These are phyloP conservation scores for Stenocarpella maydis DNA, from an alignment of 2,329 filamentous ascomycete genomes.

Conservation along the genomic window DNA sequence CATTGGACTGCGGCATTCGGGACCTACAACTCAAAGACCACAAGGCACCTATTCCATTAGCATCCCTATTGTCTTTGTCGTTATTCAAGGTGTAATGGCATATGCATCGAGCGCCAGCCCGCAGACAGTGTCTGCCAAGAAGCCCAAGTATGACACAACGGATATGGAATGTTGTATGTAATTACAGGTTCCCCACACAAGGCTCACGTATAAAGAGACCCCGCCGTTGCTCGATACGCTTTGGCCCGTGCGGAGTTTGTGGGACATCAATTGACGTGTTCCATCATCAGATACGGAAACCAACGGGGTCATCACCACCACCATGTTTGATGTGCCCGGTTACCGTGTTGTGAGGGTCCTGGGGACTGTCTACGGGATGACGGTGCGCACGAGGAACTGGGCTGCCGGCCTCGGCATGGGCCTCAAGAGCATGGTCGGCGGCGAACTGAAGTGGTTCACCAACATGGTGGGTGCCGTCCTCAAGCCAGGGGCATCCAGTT, in stretches of 20 bases:
- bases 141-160: constrained; percentile 34
- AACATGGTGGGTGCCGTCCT: constrained; percentile 51
- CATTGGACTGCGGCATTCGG: not conserved
- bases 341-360: constrained; percentile 62
- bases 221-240: not conserved
- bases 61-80: not conserved
- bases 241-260: not conserved
- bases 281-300: constrained; percentile 58
- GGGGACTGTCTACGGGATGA: constrained; percentile 58
- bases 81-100: too few relatives aligned
- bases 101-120: constrained; percentile 8
- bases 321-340: constrained; percentile 71
- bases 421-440: constrained; percentile 64
- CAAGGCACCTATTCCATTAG: not conserved
- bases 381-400: constrained; percentile 60
- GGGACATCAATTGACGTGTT: not conserved
- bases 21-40: not conserved
- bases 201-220: not conserved
- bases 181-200: too few relatives aligned
- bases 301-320: constrained; percentile 67
- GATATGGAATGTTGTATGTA: constrained; percentile 59
- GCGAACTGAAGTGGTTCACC: constrained; percentile 67
- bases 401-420: constrained; percentile 64
- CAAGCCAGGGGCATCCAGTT: not conserved
- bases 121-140: constrained; percentile 19